Percentiles rank a stretch among this genome's conserved stretches.
phyloP scores from a whole-genome alignment of 495 filamentous ascomycete genomes.

The Copromyces sp. region DNA sequence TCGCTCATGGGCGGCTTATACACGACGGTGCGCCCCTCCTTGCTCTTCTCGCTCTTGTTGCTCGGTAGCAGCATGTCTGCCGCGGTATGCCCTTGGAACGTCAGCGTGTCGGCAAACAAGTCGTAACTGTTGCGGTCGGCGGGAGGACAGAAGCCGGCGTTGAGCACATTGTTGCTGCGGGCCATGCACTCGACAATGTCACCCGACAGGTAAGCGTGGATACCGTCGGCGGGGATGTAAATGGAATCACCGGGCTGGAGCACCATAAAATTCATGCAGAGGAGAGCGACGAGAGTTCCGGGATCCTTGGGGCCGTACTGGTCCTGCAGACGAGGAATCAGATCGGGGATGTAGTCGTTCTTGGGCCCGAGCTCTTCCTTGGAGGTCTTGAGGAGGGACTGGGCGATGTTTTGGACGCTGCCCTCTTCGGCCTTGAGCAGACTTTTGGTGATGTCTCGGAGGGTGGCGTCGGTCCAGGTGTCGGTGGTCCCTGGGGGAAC shows the following conservation, averaged over 20 bases:
- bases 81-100: slow-evolving; percentile 48
- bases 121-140: slow-evolving; percentile 53
- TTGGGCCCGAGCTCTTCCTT: slow-evolving; percentile 22
- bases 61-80: slow-evolving; percentile 43
- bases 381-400: slow-evolving; percentile 38
- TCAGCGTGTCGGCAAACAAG: slow-evolving; percentile 49
- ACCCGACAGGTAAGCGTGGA: slow-evolving; percentile 68
- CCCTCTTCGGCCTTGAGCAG: slow-evolving; percentile 46
- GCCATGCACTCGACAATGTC: slow-evolving; percentile 86
- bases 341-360: slow-evolving; percentile 44
- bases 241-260: slow-evolving; percentile 57
- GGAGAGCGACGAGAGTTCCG: slow-evolving; percentile 54
- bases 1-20: slow-evolving; percentile 64
- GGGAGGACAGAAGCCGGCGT: slow-evolving; percentile 62
- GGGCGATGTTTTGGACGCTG: slow-evolving; percentile 39
- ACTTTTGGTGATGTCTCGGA: slow-evolving; percentile 48
- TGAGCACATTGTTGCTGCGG: slow-evolving; percentile 68
- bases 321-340: slow-evolving; percentile 53
- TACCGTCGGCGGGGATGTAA: slow-evolving; percentile 67
- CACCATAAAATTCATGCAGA: slow-evolving; percentile 66
- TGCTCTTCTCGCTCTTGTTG: slow-evolving; percentile 41
- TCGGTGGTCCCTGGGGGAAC: slow-evolving; percentile 28
- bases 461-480: slow-evolving; percentile 46
- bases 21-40: slow-evolving; percentile 46
- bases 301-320: slow-evolving; percentile 53